Evolutionary conservation across 164 flowering plant genomes (phyloP).

Genomic region (Tetrastigma voinierianum): DNA sequence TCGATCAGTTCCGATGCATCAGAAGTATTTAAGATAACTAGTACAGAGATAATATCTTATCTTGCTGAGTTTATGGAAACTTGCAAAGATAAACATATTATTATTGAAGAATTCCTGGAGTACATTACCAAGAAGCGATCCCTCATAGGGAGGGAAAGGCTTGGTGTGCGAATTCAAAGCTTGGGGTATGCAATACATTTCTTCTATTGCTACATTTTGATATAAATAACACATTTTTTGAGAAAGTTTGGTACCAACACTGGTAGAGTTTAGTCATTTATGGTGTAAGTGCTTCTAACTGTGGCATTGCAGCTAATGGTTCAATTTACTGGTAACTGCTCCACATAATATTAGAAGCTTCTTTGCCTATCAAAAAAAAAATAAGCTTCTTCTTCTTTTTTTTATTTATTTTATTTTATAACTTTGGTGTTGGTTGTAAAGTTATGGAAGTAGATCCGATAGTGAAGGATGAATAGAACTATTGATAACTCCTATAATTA

Average conservation of each 20-base stretch:
- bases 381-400: no score
- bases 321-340: no score
- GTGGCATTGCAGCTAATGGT: no score
- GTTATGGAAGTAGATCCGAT: no score
- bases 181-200: constrained; percentile 57
- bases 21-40: constrained; percentile 50
- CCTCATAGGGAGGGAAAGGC: constrained; percentile 42
- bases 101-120: constrained; percentile 53
- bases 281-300: no score
- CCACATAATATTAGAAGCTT: no score
- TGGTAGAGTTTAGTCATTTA: not conserved
- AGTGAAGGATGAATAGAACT: no score
- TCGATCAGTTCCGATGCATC: constrained; percentile 37
- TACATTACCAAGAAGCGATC: constrained; percentile 53
- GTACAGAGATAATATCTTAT: constrained; percentile 49
- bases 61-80: constrained; percentile 42
- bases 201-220: not conserved
- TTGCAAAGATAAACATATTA: constrained; percentile 24
- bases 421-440: no score
- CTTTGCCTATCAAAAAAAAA: no score
- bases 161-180: constrained; percentile 72
- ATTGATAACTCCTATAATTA: no score
- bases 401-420: no score
- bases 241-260: not conserved
- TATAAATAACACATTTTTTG: no score